Base-by-base conservation (phyloP, 768 basidiomycete species). In the Cubamyces lactineus region DNA sequence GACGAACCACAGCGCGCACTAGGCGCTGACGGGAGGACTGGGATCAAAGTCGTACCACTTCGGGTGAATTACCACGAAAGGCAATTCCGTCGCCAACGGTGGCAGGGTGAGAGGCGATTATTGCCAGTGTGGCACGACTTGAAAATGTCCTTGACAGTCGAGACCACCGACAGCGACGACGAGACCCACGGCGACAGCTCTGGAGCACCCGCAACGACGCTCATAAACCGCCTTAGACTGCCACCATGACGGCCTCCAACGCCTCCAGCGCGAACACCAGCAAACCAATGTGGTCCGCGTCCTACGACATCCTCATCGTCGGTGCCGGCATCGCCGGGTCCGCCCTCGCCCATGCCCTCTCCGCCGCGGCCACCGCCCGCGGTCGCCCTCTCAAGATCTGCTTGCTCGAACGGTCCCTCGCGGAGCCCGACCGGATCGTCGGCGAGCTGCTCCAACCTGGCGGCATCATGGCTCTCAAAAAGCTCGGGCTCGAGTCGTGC, bases 371-470 rank as follows among this genome's bases (percentile, higher is more conserved):
- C 2, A 70, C 73, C 2, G 66, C 73, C 53, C 63, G 71, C 42
- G 51, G 74, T 19, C 77, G 77, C 55, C 89, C 89, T 15, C 83
- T 94, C 19, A 84, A 86, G 21, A 87, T 98, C 66, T 89, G 89
- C 17, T 77, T 98, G 0, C 79, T 99, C 57, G 97, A 99, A 75
- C 87, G 96, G 12, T 96, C 96, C 15, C 82, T 98, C 3, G 82
- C 89, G 0, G 91, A 94, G 72, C 97, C 97, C 0, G 94, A 98
- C 80, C 84, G 97, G 17, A 98, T 99, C 66, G 97, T 98, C 38
- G 97, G 97, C 24, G 97, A 99, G 74, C 86, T 98, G 0, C 79
- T 99, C 23, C 97, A 99, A 70, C 97, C 97, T 1, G 95, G 89
- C 1, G 97, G 97, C 0, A 86, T 94, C 23, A 78, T 79, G 13